These are phyloP conservation scores for Kandelia obovata DNA, from an alignment of 345 rosid genomes.

Conservation along the genomic window DNA sequence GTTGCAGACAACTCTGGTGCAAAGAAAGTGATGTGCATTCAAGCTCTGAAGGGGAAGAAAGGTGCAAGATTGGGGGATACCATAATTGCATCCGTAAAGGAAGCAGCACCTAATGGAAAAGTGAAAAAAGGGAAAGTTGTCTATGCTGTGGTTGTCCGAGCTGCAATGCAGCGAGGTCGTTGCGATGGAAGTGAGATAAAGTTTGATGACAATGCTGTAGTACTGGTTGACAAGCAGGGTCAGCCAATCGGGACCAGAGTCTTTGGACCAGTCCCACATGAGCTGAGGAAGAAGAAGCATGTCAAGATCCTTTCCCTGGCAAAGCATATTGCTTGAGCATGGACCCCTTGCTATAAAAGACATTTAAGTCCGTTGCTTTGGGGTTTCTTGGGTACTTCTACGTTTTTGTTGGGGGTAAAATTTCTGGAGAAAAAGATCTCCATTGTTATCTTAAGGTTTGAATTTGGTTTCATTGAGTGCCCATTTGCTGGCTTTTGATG, in stretches of 20 bases:
- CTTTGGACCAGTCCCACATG: constrained; percentile 88
- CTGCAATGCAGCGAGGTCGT: constrained; percentile 87
- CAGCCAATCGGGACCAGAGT: constrained; percentile 82
- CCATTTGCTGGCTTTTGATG: too few species aligned
- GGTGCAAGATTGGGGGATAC: constrained; percentile 86
- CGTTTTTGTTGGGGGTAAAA: too few species aligned
- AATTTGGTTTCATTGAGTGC: too few species aligned
- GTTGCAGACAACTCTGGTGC: constrained; percentile 91
- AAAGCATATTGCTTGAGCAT: constrained; percentile 62
- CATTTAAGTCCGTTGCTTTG: too few species aligned
- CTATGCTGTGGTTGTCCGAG: constrained; percentile 74
- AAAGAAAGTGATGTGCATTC: constrained; percentile 86
- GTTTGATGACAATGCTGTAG: constrained; percentile 90
- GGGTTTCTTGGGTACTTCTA: too few species aligned
- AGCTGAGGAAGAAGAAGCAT: constrained; percentile 83
- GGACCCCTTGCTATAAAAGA: not conserved
- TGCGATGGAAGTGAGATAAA: constrained; percentile 84
- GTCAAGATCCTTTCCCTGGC: constrained; percentile 86
- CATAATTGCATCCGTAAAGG: constrained; percentile 80
- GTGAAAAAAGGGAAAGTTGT: constrained; percentile 91
- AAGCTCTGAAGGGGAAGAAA: constrained; percentile 65
- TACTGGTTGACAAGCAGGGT: constrained; percentile 67
- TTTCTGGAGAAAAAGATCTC: too few species aligned
- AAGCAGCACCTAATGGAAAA: constrained; percentile 87
- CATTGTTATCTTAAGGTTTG: too few species aligned